Base-by-base conservation (phyloP, 495 filamentous ascomycete species). In the Glutinoglossum americanum region DNA sequence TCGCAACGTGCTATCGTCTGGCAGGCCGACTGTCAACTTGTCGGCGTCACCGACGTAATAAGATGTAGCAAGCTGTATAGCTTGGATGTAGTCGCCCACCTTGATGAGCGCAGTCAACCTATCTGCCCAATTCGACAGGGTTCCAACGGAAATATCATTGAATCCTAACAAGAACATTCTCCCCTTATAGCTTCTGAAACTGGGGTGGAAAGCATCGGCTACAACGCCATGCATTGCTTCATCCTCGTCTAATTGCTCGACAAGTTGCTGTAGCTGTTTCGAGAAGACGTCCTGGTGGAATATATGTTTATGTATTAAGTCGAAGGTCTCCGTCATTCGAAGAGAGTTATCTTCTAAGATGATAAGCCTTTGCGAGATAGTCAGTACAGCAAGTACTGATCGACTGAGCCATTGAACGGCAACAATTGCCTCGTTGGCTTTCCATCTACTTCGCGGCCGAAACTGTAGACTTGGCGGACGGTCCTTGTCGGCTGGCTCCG, bases 91-190 rank as follows among this genome's bases (percentile, higher is more conserved):
- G 64, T 94, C 87, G 28, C 92, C 92, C 48, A 87, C 82, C 65
- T 97, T 89, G 87, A 98, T 94, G 58, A 96, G 72, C 0, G 90
- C 89, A 56, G 94, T 79, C n/a, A 98, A 72, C 60, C 92, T 76
- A 70, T 98, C 92, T n/a, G 92, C 92, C 92, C 92, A 98, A 63
- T 97, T 97, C 13, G 93, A 96, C 49, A 98, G 70, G 33, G 81
- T 83, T 23, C 92, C 92, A 51, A 97, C 81, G 1, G 87, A 84
- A 9, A 94, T 69, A 63, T 97, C 92, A 65, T 85, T 87, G 71
- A 85, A 87, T 44, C 90, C 90, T 23, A 98, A 73, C 13, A 97
- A 72, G 65, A 97, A 98, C 47, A 95, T 72, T 13, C 92, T 80
- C 17, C 93, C 89, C 68, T 97, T 98, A 68, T 96, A 96, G 4